These are phyloP conservation scores for Claviceps quebecensis DNA, from an alignment of 2,329 filamentous ascomycete genomes.

Conservation along the genomic window DNA sequence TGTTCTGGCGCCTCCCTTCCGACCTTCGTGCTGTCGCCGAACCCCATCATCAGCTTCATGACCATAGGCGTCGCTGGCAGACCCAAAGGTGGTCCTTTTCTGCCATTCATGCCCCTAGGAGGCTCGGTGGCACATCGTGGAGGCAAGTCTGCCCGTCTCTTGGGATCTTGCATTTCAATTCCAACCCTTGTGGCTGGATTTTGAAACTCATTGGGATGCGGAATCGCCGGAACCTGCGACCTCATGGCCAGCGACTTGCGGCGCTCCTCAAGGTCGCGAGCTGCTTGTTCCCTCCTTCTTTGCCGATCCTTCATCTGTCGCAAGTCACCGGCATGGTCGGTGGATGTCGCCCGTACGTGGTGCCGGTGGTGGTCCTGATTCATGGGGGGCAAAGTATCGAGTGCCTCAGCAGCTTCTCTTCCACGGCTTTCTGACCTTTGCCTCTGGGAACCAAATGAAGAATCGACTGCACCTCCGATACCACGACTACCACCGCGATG, in stretches of 20 bases:
- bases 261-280: slow-evolving; percentile 77
- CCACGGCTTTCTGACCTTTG: slow-evolving; percentile 27
- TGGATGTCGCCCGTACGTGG: slow-evolving; percentile 24
- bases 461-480: slow-evolving; percentile 11
- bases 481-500: slow-evolving; percentile 35
- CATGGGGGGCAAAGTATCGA: slow-evolving; percentile 19
- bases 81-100: slow-evolving; percentile 46
- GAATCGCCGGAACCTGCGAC: slow-evolving; percentile 66
- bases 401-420: slow-evolving; percentile 18
- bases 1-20: slow-evolving; percentile 36
- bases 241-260: slow-evolving; percentile 70
- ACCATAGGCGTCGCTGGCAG: slow-evolving; percentile 85
- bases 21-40: slow-evolving; percentile 31
- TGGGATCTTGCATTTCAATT: slow-evolving; percentile 31
- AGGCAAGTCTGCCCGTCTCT: slow-evolving; percentile 29
- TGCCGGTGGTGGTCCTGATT: background rate
- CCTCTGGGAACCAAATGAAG: slow-evolving; percentile 19
- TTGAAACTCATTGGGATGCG: slow-evolving; percentile 49
- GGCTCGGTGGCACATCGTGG: slow-evolving; percentile 54
- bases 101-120: slow-evolving; percentile 35
- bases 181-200: slow-evolving; percentile 13
- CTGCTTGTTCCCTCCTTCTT: slow-evolving; percentile 58
- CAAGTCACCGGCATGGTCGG: slow-evolving; percentile 39
- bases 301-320: slow-evolving; percentile 43
- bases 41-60: slow-evolving; percentile 67